These are phyloP conservation scores for Phytopythium helicoides DNA, from an alignment of 352 stramenopile species.

Conservation along the genomic window DNA sequence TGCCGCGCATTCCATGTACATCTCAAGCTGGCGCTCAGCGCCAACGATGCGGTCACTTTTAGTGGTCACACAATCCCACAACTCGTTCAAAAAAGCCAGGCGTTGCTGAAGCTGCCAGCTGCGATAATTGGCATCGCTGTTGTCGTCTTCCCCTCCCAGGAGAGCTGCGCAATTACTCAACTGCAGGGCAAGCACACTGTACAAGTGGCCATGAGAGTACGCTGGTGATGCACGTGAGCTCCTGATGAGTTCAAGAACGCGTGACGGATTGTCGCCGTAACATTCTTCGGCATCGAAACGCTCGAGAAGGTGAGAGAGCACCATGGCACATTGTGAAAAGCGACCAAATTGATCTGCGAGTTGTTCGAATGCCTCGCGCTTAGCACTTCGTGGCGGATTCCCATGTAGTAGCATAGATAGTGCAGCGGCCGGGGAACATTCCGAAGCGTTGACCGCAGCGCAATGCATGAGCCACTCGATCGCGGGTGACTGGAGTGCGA, in stretches of 20 bases:
- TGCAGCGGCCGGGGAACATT: background rate
- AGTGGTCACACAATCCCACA: slow-evolving; percentile 78
- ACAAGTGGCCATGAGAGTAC: slow-evolving; percentile 63
- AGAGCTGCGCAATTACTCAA: slow-evolving; percentile 26
- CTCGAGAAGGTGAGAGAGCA: slow-evolving; percentile 85
- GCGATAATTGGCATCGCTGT: background rate
- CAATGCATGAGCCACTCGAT: slow-evolving; percentile 88
- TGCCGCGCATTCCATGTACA: slow-evolving; percentile 83
- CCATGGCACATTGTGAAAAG: slow-evolving; percentile 86
- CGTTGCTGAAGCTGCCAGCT: slow-evolving; percentile 3
- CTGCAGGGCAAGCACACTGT: slow-evolving; percentile 67
- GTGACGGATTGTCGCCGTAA: slow-evolving; percentile 51
- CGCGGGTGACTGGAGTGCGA: slow-evolving; percentile 78
- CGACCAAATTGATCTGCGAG: slow-evolving; percentile 81
- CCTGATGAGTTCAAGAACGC: slow-evolving; percentile 73
- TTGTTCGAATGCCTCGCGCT: slow-evolving; percentile 50
- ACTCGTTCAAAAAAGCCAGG: slow-evolving; percentile 82
- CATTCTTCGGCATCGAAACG: slow-evolving; percentile 54
- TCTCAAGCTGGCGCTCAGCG: slow-evolving; percentile 39
- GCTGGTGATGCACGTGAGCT: slow-evolving; percentile 34
- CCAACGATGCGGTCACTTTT: slow-evolving; percentile 16
- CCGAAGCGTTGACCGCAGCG: slow-evolving; percentile 33
- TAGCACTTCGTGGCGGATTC: slow-evolving; percentile 10
- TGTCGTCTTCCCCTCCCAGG: background rate
- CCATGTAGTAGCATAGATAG: slow-evolving; percentile 5